A percentile compares a stretch with the other conserved stretches of the same genome.
These are phyloP conservation scores for Metschnikowia chrysomelidarum DNA, from an alignment of 805 yeast species.

Conservation along the genomic window DNA sequence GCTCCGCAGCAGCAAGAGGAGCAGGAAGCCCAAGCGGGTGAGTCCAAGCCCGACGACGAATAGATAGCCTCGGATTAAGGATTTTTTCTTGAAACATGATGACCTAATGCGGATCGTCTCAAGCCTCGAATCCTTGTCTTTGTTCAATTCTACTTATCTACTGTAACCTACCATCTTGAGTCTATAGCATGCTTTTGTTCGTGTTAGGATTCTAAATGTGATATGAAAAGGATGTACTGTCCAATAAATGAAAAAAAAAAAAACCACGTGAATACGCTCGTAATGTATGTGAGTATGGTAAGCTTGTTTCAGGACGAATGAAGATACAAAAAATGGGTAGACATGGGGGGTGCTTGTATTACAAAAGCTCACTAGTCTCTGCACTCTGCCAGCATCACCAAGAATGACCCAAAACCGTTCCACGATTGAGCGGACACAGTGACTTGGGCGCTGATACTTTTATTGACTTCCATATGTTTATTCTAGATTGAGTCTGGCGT, in stretches of 20 bases:
- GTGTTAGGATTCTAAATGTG: constrained; percentile 4
- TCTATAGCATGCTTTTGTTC: constrained; percentile 6
- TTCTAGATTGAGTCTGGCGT: too few relatives aligned
- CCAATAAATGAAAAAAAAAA: constrained; percentile 9
- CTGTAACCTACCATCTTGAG: constrained; percentile 15
- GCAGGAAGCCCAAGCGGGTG: constrained; percentile 22
- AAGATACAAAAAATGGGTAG: too few relatives aligned
- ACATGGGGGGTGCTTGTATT: too few relatives aligned
- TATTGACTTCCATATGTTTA: too few relatives aligned
- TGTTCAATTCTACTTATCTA: constrained; percentile 20
- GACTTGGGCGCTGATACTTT: too few relatives aligned
- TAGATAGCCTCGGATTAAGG: constrained; percentile 19
- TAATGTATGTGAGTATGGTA: too few relatives aligned
- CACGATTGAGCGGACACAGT: too few relatives aligned
- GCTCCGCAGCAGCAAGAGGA: constrained; percentile 50
- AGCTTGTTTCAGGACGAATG: too few relatives aligned
- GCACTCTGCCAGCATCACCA: too few relatives aligned
- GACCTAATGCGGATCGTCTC: constrained; percentile 10
- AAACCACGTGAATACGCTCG: too few relatives aligned
- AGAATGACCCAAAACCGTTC: too few relatives aligned
- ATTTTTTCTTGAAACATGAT: constrained; percentile 14
- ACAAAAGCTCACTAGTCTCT: too few relatives aligned
- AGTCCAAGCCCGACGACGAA: constrained; percentile 28
- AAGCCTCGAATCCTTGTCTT: constrained; percentile 13
- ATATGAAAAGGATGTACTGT: constrained; percentile 10